phyloP scores from a whole-genome alignment of 2,329 filamentous ascomycete genomes.

The Blastomyces gilchristii region DNA sequence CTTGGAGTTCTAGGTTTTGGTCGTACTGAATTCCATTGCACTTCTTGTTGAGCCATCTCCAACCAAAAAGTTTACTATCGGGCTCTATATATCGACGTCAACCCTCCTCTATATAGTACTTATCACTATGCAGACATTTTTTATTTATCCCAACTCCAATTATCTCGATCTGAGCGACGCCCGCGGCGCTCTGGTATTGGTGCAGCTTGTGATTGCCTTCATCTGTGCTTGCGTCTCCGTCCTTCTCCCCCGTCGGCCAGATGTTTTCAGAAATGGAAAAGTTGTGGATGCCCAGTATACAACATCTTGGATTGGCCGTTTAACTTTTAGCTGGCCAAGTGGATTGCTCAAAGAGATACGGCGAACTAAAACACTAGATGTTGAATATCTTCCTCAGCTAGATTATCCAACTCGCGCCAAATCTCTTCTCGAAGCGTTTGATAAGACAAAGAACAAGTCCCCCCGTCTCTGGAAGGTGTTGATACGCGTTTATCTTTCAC shows the following conservation, averaged over 20 bases:
- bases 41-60: constrained; percentile 28
- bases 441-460: constrained; percentile 22
- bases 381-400: constrained; percentile 53
- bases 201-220: constrained; percentile 26
- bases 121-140: constrained; percentile 18
- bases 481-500: constrained; percentile 46
- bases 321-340: constrained; percentile 56
- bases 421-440: constrained; percentile 42
- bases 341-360: constrained; percentile 46
- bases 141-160: constrained; percentile 4
- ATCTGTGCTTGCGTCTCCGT: constrained; percentile 42
- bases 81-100: constrained; percentile 23
- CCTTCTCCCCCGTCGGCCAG: constrained; percentile 55
- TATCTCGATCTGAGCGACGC: constrained; percentile 1
- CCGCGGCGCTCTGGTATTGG: constrained; percentile 6
- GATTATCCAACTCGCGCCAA: constrained; percentile 46
- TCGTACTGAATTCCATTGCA: constrained; percentile 26
- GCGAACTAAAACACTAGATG: constrained; percentile 50
- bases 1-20: constrained; percentile 18
- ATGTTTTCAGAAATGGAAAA: constrained; percentile 51
- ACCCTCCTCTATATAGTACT: constrained; percentile 21
- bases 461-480: constrained; percentile 51
- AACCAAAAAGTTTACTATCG: constrained; percentile 25
- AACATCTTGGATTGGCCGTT: constrained; percentile 49
- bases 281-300: constrained; percentile 56